These are phyloP conservation scores for Brassica rapa DNA, from an alignment of 345 rosid species.

Conservation along the genomic window DNA sequence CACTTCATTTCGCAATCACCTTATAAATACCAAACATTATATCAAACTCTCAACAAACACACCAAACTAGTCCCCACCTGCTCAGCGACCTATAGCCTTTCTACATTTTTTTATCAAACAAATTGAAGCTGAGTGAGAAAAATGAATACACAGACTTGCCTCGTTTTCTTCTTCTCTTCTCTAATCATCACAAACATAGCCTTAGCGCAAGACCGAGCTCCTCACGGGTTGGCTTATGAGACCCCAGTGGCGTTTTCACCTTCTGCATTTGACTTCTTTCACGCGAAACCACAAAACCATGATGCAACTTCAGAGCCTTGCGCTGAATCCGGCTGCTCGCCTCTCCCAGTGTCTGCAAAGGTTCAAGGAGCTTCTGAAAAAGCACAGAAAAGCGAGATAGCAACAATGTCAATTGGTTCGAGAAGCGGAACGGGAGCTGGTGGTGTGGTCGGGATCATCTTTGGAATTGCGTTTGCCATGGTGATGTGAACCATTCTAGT, in stretches of 20 bases:
- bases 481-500: slow-evolving; percentile 39
- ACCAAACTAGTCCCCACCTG: slow-evolving; percentile 21
- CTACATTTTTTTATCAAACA: slow-evolving; percentile 16
- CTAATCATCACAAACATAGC: slow-evolving; percentile 42
- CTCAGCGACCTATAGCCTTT: slow-evolving; percentile 5
- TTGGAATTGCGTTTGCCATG: slow-evolving; percentile 50
- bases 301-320: slow-evolving; percentile 36
- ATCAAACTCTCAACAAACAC: slow-evolving; percentile 31
- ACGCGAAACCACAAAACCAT: slow-evolving; percentile 52
- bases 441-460: slow-evolving; percentile 47
- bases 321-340: slow-evolving; percentile 50
- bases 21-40: slow-evolving; percentile 54
- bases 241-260: slow-evolving; percentile 77
- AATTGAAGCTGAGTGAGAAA: slow-evolving; percentile 16
- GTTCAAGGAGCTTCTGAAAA: slow-evolving; percentile 40
- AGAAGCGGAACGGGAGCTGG: slow-evolving; percentile 41
- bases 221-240: slow-evolving; percentile 77
- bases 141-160: slow-evolving; percentile 45
- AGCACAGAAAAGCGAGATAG: slow-evolving; percentile 39
- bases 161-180: slow-evolving; percentile 46
- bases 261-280: slow-evolving; percentile 81
- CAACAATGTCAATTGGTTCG: slow-evolving; percentile 34
- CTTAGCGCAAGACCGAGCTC: slow-evolving; percentile 75
- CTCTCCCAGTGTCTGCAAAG: slow-evolving; percentile 64
- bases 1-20: slow-evolving; percentile 36